These are phyloP conservation scores for Rhizophora mangle DNA, from an alignment of 345 rosid species.

Conservation along the genomic window DNA sequence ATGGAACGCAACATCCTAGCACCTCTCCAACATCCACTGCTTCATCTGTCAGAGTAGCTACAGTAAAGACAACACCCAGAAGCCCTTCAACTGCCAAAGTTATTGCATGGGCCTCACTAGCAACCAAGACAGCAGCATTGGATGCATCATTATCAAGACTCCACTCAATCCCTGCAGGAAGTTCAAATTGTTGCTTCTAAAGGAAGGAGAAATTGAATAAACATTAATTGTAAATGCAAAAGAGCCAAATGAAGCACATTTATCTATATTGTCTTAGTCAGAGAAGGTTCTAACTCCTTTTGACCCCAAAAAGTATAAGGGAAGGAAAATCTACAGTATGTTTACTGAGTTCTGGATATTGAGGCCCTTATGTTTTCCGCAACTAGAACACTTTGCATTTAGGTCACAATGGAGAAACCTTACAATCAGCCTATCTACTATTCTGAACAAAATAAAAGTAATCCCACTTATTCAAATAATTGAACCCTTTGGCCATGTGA, in stretches of 20 bases:
- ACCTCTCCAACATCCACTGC: constrained; percentile 96
- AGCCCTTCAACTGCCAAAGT: constrained; percentile 93
- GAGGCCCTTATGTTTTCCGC: too few relatives aligned
- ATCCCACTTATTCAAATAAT: too few relatives aligned
- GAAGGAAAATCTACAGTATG: background rate
- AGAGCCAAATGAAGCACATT: background rate
- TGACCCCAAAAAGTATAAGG: background rate
- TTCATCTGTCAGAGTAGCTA: constrained; percentile 95
- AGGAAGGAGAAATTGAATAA: constrained; percentile 13
- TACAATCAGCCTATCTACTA: too few relatives aligned
- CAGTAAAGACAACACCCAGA: constrained; percentile 86
- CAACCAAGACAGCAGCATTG: constrained; percentile 91
- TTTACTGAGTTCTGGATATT: too few relatives aligned
- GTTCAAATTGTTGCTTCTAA: constrained; percentile 9
- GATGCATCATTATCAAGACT: constrained; percentile 97
- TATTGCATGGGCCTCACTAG: constrained; percentile 99
- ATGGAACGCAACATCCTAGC: constrained; percentile 23
- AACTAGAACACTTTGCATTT: too few relatives aligned
- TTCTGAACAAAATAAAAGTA: too few relatives aligned
- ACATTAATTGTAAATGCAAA: constrained; percentile 3
- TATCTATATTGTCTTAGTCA: background rate
- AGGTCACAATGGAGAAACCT: too few relatives aligned
- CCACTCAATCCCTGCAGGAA: constrained; percentile 87
- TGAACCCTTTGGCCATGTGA: too few relatives aligned
- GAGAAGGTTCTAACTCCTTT: background rate